Base-by-base conservation (phyloP, 1,284 basidiomycete genomes). In the Hymenochaete sp. region DNA sequence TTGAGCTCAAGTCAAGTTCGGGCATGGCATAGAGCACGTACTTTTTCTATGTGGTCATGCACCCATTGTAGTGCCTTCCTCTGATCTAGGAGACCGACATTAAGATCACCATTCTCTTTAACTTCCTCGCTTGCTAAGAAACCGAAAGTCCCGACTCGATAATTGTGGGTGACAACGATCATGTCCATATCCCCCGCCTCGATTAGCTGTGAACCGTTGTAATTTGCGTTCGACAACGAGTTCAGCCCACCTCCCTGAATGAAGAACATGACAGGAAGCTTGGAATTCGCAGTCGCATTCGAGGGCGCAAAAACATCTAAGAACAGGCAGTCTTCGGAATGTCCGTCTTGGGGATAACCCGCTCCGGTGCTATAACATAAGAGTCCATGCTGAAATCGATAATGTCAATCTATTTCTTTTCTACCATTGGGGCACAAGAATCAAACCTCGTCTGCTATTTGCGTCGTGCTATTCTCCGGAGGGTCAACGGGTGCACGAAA, bases 191-290 rank as follows among this genome's bases (percentile, higher is more conserved):
- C 70, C 55, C 50, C 75, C 76, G 39, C 72, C 21, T 44, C 26
- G 22, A 58, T 71, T 72, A 43, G 13, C 36, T 21, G 35, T 39
- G 43, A 39, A 14, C 37, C 37, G 41, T 49, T 51, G 42, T 41
- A 13, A 42, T 47, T 44, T 42, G 44, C 28, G 45, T 51, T 19
- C 35, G 19, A 45, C 3, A 42, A 24, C n/a, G 13, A 25, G 37
- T 41, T 42, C 2, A 32, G 47, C 10, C 73, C 73, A 56, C 81
- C 79, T 10, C 79, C 80, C 51, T 83, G 79, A 29, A 80, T 76
- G 54, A 78, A 83, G 4, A 78, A 71, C 22, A 84, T 60, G 1
- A 82, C 79, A 0, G 79, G 79, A 11, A 77, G 71, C 73, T 36
- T 45, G n/a, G 37, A 50, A 28, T 29, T 18, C 10, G 48, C 28